Evolutionary conservation across 2,329 filamentous ascomycete species (phyloP), one percentile per base, ranked within the genome.

Genomic region (Bipolaris oryzae): DNA sequence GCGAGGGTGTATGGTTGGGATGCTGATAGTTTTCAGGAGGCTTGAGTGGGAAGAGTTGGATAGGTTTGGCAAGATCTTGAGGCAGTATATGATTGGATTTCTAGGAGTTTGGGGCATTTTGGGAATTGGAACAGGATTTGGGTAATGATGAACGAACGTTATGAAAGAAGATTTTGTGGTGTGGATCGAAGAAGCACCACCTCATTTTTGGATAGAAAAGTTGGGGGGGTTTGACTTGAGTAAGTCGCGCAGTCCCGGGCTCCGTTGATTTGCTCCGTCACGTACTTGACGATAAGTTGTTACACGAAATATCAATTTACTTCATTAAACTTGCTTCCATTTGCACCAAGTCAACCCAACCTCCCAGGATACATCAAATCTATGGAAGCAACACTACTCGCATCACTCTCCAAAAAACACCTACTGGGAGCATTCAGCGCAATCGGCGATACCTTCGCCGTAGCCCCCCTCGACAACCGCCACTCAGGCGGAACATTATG

Each of bases 1-100:
- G 75, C 46, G 44, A 15, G 50, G 4, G 55, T 48, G 2, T 57
- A 53, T 35, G 45, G 55, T 2, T 57, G 50, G 44, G 35, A 13
- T 11, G 34, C 21, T 3, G 34, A 15, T 7, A 42, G 33, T 13
- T 53, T 57, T 13, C 35, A 18, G n/a, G 9, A 37, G 4, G 21
- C 31, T 18, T 57, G 23, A 53, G 18, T 5, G 15, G 3, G 31
- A 35, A 18, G 9, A 10, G 5, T 7, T 42, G 5, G 21, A 15
- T 23, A 5, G 20, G 4, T 42, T n/a, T n/a, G n/a, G n/a, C n/a
- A n/a, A n/a, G n/a, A n/a, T n/a, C n/a, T n/a, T n/a, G n/a, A n/a
- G n/a, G n/a, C n/a, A n/a, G n/a, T n/a, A n/a, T n/a, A n/a, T n/a
- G n/a, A n/a, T n/a, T n/a, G 20, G 20, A 7, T 10, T 15, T n/a